Percentiles rank a stretch among this genome's conserved stretches.
phyloP scores from a whole-genome alignment of 306 rosid species.

The Pterocarpus santalinus region DNA sequence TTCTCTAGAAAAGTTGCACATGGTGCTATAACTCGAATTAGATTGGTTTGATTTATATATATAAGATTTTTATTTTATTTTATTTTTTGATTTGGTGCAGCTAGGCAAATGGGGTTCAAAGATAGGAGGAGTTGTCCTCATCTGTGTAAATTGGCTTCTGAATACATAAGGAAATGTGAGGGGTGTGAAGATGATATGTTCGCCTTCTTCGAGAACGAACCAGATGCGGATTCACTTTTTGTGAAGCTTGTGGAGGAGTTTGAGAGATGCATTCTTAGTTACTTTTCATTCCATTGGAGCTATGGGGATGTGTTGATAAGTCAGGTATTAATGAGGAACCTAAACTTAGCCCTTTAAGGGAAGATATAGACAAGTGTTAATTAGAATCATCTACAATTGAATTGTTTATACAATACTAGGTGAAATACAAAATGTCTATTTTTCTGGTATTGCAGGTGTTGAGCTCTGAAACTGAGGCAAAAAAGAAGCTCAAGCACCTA shows the following conservation, averaged over 20 bases:
- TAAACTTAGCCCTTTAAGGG: neutral
- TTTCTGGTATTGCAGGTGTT: constrained; percentile 64
- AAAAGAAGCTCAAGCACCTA: constrained; percentile 76
- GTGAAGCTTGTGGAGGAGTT: constrained; percentile 99
- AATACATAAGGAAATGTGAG: constrained; percentile 78
- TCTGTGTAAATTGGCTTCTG: constrained; percentile 86
- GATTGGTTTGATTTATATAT: constrained; percentile 13
- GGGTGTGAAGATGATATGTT: constrained; percentile 87
- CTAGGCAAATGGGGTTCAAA: constrained; percentile 94
- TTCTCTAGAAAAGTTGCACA: neutral
- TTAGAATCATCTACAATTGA: neutral
- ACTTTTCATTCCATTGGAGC: constrained; percentile 95
- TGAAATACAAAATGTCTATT: neutral
- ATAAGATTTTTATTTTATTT: neutral
- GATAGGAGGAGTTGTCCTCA: constrained; percentile 82
- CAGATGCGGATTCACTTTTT: constrained; percentile 81
- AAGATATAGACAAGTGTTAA: neutral
- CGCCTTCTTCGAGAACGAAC: constrained; percentile 76
- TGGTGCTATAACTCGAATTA: neutral
- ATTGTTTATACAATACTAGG: neutral
- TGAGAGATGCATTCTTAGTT: constrained; percentile 97
- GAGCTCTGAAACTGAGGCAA: constrained; percentile 81
- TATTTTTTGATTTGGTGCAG: constrained; percentile 63
- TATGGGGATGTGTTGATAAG: constrained; percentile 79
- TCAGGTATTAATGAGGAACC: constrained; percentile 63